Conservation (phyloP, 345 rosid genomes). For the Anastatica hierochuntica region DNA sequence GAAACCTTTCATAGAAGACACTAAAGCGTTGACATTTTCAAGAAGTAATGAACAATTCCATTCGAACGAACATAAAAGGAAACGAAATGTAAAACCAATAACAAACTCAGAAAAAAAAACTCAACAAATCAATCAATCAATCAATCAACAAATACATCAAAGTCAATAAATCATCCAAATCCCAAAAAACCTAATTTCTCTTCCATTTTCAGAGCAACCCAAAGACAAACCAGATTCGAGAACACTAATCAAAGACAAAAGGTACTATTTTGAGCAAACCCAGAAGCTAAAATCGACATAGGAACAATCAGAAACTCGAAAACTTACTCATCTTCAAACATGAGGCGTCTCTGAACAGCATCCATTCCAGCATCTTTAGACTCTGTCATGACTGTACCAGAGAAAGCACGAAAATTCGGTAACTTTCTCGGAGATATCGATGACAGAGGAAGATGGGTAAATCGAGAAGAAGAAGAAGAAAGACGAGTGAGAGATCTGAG, state of each 20-base stretch:
- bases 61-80: too few species aligned
- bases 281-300: background rate
- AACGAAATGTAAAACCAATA: too few species aligned
- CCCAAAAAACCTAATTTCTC: background rate
- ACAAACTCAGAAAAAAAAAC: too few species aligned
- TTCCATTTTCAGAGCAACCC: background rate
- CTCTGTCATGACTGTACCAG: conserved; percentile 27
- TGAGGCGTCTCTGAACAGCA: conserved; percentile 95
- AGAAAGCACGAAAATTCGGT: conserved; percentile 9
- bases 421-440: conserved; percentile 9
- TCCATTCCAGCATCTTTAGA: conserved; percentile 50
- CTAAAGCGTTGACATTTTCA: background rate
- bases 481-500: background rate
- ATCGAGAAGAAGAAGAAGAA: background rate
- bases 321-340: conserved; percentile 77
- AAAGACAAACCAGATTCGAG: background rate
- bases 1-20: background rate
- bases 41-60: too few species aligned
- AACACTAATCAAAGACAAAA: background rate
- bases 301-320: background rate
- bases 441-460: conserved; percentile 1
- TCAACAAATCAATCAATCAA: too few species aligned
- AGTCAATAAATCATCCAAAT: background rate
- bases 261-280: background rate
- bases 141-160: too few species aligned